phyloP scores from a whole-genome alignment of 305 asterid species.

The Fraxinus albicans region DNA sequence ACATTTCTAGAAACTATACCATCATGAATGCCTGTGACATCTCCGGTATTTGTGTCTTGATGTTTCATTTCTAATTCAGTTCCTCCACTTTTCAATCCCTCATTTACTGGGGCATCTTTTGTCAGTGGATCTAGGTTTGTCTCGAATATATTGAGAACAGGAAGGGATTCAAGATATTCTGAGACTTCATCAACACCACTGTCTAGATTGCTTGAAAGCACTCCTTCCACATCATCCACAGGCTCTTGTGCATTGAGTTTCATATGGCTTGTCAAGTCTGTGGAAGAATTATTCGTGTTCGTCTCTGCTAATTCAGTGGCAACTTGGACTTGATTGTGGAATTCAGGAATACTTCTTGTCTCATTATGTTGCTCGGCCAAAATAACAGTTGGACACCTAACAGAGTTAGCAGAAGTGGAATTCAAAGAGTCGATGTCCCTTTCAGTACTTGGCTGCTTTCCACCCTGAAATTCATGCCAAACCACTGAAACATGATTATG shows the following conservation, averaged over 20 bases:
- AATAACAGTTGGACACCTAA: slow-evolving; percentile 16
- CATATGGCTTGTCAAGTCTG: slow-evolving; percentile 21
- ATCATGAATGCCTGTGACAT: slow-evolving; percentile 29
- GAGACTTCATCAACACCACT: slow-evolving; percentile 44
- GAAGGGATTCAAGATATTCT: slow-evolving; percentile 40
- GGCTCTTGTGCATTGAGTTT: slow-evolving; percentile 27
- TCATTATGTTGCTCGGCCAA: slow-evolving; percentile 23
- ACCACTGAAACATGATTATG: slow-evolving; percentile 28
- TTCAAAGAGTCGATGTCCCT: slow-evolving; percentile 31
- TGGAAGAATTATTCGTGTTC: slow-evolving; percentile 21
- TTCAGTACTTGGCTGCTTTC: slow-evolving; percentile 22
- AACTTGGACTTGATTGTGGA: slow-evolving; percentile 21
- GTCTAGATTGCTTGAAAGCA: slow-evolving; percentile 33
- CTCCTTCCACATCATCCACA: slow-evolving; percentile 27
- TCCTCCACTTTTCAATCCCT: slow-evolving; percentile 23
- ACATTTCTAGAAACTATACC: slow-evolving; percentile 24
- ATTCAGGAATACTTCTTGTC: slow-evolving; percentile 20
- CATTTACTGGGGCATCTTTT: slow-evolving; percentile 21
- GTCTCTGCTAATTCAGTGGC: slow-evolving; percentile 20
- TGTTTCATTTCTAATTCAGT: slow-evolving; percentile 32
- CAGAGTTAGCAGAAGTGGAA: slow-evolving; percentile 26
- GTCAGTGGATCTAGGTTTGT: slow-evolving; percentile 27
- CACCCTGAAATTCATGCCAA: slow-evolving; percentile 36
- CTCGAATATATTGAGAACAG: slow-evolving; percentile 35
- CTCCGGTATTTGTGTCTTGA: slow-evolving; percentile 27